Evolutionary conservation across 768 basidiomycete species (phyloP).

Genomic region (Mycena vulgaris): DNA sequence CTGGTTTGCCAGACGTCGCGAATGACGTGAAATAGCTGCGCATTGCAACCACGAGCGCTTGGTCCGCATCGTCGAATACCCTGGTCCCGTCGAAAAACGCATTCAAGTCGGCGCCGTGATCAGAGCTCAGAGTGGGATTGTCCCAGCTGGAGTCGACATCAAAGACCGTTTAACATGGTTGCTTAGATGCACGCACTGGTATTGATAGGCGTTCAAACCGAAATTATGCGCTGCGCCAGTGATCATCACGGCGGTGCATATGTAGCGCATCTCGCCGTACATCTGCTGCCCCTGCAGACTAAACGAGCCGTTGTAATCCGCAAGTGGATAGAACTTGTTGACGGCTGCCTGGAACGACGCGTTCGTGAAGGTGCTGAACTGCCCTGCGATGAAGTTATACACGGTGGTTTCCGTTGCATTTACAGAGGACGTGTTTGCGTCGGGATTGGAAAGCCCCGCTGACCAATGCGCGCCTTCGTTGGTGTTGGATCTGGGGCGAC

Average conservation of each 20-base stretch:
- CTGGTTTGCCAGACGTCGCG: slow-evolving; percentile 51
- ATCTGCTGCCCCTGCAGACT: no score
- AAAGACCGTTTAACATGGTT: neutral
- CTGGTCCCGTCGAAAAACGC: slow-evolving; percentile 52
- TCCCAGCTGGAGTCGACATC: slow-evolving; percentile 48
- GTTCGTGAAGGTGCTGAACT: slow-evolving; percentile 50
- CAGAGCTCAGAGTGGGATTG: slow-evolving; percentile 56
- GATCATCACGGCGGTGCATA: slow-evolving; percentile 60
- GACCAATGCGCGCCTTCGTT: slow-evolving; percentile 63
- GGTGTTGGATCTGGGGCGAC: slow-evolving; percentile 52
- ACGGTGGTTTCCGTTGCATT: slow-evolving; percentile 56
- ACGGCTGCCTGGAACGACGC: slow-evolving; percentile 50
- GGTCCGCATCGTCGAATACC: slow-evolving; percentile 45
- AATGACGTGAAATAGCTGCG: slow-evolving; percentile 59
- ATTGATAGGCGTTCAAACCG: slow-evolving; percentile 51
- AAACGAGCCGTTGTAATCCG: slow-evolving; percentile 51
- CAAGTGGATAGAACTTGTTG: slow-evolving; percentile 50
- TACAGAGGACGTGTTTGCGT: slow-evolving; percentile 56
- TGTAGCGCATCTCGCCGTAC: slow-evolving; percentile 63
- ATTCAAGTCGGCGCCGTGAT: slow-evolving; percentile 54
- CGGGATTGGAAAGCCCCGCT: slow-evolving; percentile 48
- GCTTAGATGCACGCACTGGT: slow-evolving; percentile 48
- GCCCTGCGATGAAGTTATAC: slow-evolving; percentile 58
- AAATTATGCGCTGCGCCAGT: slow-evolving; percentile 43
- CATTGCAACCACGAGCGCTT: slow-evolving; percentile 54